These are phyloP conservation scores for Colletotrichum somersetense DNA, from an alignment of 2,329 filamentous ascomycete species.

Conservation along the genomic window DNA sequence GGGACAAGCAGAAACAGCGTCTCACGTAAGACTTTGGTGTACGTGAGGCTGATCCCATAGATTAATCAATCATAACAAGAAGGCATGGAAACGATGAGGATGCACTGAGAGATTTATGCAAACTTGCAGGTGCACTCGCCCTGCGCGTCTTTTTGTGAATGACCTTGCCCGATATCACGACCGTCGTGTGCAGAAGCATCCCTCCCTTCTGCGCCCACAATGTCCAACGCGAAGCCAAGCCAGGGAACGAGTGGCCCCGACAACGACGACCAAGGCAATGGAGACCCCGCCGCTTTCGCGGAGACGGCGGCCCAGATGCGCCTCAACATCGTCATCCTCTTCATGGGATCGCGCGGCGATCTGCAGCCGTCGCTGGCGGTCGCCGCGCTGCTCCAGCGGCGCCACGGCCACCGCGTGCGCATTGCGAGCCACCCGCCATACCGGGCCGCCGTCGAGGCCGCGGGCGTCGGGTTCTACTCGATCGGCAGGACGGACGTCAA, in stretches of 20 bases:
- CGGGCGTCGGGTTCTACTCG: conserved; percentile 56
- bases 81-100: not conserved
- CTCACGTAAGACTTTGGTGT: conserved; percentile 23
- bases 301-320: conserved; percentile 1
- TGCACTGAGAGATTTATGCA: no score
- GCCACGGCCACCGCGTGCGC: conserved; percentile 57
- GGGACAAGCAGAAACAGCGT: not conserved
- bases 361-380: conserved; percentile 63
- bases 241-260: not conserved
- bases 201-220: not conserved
- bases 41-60: not conserved
- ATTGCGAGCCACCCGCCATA: conserved; percentile 59
- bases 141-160: not conserved
- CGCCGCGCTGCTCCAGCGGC: conserved; percentile 54
- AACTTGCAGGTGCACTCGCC: no score
- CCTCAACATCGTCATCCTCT: conserved; percentile 61
- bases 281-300: not conserved
- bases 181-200: not conserved
- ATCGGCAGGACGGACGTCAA: conserved; percentile 55
- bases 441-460: conserved; percentile 52
- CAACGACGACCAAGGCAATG: not conserved
- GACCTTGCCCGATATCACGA: not conserved
- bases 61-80: not conserved
- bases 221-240: not conserved
- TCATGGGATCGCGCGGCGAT: conserved; percentile 59